phyloP scores from a whole-genome alignment of 768 basidiomycete species.

The Lentinula sp. region DNA sequence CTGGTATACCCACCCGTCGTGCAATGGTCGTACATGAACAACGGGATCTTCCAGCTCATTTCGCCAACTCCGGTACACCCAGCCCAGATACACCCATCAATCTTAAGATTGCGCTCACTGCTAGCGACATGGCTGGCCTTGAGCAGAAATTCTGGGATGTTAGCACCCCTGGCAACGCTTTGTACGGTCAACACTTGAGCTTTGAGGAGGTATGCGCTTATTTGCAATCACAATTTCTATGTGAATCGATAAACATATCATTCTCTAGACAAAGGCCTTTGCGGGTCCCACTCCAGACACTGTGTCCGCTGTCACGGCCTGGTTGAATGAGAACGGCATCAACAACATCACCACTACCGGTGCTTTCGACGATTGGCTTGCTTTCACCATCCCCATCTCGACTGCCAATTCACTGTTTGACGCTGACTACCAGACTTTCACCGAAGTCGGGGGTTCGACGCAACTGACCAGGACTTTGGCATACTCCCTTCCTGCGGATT shows the following conservation, averaged over 20 bases:
- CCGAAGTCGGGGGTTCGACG: constrained; percentile 14
- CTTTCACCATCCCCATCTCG: constrained; percentile 17
- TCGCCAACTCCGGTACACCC: constrained; percentile 21
- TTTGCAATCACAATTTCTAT: not conserved
- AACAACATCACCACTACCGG: constrained; percentile 15
- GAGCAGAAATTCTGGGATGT: constrained; percentile 28
- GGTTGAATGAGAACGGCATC: constrained; percentile 18
- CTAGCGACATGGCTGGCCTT: constrained; percentile 27
- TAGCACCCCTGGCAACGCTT: constrained; percentile 27
- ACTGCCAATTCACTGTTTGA: constrained; percentile 21
- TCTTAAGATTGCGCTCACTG: constrained; percentile 29
- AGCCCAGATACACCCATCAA: constrained; percentile 22
- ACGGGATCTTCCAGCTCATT: constrained; percentile 18
- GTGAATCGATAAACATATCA: not conserved
- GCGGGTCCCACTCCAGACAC: constrained; percentile 17
- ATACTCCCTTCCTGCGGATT: constrained; percentile 18
- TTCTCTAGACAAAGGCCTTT: constrained; percentile 20
- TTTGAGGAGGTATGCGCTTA: constrained; percentile 26
- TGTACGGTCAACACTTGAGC: constrained; percentile 30
- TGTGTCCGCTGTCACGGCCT: constrained; percentile 17
- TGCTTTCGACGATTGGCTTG: constrained; percentile 18
- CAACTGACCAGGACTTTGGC: constrained; percentile 19
- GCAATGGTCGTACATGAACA: constrained; percentile 20
- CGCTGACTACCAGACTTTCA: constrained; percentile 19
- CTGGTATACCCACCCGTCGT: constrained; percentile 4